These are phyloP conservation scores for Trametes cinnabarina DNA, from an alignment of 768 basidiomycete species.

Conservation along the genomic window DNA sequence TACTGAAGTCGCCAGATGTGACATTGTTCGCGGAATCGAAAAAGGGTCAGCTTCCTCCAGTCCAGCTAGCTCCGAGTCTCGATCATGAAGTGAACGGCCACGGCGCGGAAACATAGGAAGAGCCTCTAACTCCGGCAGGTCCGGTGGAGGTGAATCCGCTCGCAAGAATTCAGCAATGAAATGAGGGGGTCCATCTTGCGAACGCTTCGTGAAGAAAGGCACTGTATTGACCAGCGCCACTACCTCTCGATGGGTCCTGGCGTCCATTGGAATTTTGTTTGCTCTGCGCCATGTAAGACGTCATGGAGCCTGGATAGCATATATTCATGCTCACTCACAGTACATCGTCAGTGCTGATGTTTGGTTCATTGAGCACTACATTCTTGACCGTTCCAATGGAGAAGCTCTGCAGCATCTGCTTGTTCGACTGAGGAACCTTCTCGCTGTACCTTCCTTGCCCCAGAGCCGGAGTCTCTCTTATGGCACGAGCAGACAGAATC, in stretches of 20 bases:
- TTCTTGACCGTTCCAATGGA: background rate
- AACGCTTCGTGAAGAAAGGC: constrained; percentile 10
- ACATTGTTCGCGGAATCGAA: constrained; percentile 13
- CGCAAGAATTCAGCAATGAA: constrained; percentile 32
- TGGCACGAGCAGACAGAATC: constrained; percentile 45
- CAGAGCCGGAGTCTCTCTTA: constrained; percentile 44
- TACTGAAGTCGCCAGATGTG: constrained; percentile 26
- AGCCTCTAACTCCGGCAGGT: constrained; percentile 29
- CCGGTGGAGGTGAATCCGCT: constrained; percentile 29
- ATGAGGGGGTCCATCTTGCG: background rate
- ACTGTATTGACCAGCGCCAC: constrained; percentile 30
- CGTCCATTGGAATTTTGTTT: constrained; percentile 32
- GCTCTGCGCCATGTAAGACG: constrained; percentile 23
- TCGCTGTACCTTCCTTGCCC: constrained; percentile 33
- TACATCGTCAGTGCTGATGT: constrained; percentile 33
- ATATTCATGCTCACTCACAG: constrained; percentile 36
- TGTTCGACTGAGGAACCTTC: constrained; percentile 29
- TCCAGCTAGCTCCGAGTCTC: background rate
- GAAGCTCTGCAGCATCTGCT: background rate
- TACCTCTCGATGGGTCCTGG: constrained; percentile 25
- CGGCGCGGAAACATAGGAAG: constrained; percentile 50
- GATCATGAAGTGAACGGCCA: constrained; percentile 19
- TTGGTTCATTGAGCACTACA: background rate
- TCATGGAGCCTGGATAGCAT: constrained; percentile 3
- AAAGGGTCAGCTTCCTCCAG: background rate